Conservation (phyloP, 108 stramenopile species). For the Skeletonema tropicum region DNA sequence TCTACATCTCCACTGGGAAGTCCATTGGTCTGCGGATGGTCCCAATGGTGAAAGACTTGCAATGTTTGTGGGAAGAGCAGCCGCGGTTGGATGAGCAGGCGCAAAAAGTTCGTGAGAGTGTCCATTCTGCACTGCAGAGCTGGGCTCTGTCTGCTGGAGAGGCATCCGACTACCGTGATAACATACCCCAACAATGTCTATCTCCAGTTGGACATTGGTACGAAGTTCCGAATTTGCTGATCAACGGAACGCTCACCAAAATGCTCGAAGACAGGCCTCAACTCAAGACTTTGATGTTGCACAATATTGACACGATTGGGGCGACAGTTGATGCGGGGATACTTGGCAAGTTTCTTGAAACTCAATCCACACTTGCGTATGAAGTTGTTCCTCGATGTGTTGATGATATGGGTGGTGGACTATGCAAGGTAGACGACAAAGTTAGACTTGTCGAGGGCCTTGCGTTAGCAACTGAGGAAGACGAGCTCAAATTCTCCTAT, state of each 20-base stretch:
- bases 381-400: constrained; percentile 69
- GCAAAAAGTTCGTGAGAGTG: constrained; percentile 56
- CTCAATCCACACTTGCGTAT: constrained; percentile 45
- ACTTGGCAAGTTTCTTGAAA: constrained; percentile 53
- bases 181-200: constrained; percentile 57
- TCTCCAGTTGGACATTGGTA: constrained; percentile 69
- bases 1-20: constrained; percentile 57
- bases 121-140: constrained; percentile 47
- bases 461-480: constrained; percentile 58
- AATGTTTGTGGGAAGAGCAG: constrained; percentile 61
- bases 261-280: constrained; percentile 61
- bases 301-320: constrained; percentile 72
- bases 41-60: constrained; percentile 55
- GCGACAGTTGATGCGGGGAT: constrained; percentile 61
- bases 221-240: constrained; percentile 61
- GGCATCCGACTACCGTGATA: constrained; percentile 59
- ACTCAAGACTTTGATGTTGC: constrained; percentile 64
- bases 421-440: background rate
- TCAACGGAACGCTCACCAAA: constrained; percentile 56
- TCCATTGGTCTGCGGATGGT: constrained; percentile 63
- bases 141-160: constrained; percentile 62
- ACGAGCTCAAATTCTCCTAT: constrained; percentile 63
- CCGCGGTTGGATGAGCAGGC: constrained; percentile 64
- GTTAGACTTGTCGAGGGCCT: constrained; percentile 61
- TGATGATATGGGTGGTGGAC: constrained; percentile 54